A percentile compares a stretch with the other conserved stretches of the same genome.
Conservation (phyloP, 1,139 yeast genomes). For the Sugiyamaella grinbergsii region DNA sequence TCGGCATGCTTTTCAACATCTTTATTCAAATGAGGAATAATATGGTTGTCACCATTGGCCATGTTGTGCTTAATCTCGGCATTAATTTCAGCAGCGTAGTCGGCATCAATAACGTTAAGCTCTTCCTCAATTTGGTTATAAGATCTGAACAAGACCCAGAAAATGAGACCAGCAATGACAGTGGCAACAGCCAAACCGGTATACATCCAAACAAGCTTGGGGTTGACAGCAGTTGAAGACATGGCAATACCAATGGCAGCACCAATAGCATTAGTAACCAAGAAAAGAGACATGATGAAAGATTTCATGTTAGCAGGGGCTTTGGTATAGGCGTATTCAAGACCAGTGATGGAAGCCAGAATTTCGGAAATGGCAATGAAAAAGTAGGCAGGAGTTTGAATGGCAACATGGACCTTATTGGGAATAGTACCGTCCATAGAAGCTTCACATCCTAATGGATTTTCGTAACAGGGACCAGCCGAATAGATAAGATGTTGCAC, state of each 20-base stretch:
- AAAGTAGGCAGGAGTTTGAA: conserved; percentile 65
- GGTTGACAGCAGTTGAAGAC: conserved; percentile 64
- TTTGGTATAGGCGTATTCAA: conserved; percentile 69
- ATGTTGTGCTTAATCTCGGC: conserved; percentile 30
- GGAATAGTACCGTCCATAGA: conserved; percentile 45
- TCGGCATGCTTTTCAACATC: conserved; percentile 7
- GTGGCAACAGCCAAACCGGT: conserved; percentile 63
- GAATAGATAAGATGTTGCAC: conserved; percentile 73
- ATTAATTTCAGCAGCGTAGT: conserved; percentile 37
- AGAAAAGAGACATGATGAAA: conserved; percentile 62
- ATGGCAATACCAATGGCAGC: conserved; percentile 74
- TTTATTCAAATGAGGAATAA: background rate
- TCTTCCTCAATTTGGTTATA: conserved; percentile 63
- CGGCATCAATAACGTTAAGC: conserved; percentile 57
- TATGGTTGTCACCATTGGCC: background rate
- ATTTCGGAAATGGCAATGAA: conserved; percentile 66
- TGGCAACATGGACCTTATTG: conserved; percentile 59
- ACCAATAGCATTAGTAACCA: conserved; percentile 66
- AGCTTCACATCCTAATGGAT: conserved; percentile 50
- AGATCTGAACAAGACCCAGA: conserved; percentile 63
- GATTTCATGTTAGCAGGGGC: conserved; percentile 69
- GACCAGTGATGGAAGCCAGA: conserved; percentile 65
- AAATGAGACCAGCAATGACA: conserved; percentile 58
- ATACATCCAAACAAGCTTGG: conserved; percentile 69
- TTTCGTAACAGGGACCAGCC: conserved; percentile 75